Percentiles rank a stretch among this genome's conserved stretches.
These are phyloP conservation scores for Aspergillus steynii DNA, from an alignment of 495 filamentous ascomycete genomes.

Conservation along the genomic window DNA sequence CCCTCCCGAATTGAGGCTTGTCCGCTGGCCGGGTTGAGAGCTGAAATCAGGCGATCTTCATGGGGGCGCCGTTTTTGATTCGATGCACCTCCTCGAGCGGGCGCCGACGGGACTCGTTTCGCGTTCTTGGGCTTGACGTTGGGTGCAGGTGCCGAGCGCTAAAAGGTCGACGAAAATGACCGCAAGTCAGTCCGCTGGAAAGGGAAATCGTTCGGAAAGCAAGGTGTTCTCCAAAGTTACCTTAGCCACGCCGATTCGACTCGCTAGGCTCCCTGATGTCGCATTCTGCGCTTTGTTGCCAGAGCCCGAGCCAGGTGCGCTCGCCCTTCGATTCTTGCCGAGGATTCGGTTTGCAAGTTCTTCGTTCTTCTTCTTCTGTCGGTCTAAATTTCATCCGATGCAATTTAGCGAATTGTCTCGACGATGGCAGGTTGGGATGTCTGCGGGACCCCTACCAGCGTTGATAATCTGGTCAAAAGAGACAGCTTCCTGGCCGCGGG, in stretches of 20 bases:
- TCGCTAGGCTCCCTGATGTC: conserved; percentile 61
- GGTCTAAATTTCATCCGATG: conserved; percentile 44
- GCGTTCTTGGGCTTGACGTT: conserved; percentile 36
- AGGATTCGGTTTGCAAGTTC: conserved; percentile 71
- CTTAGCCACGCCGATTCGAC: conserved; percentile 74
- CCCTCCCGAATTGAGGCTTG: conserved; percentile 30
- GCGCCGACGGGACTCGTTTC: conserved; percentile 21
- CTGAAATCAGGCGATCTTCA: conserved; percentile 37
- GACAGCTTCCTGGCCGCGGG: conserved; percentile 47
- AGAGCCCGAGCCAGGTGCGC: conserved; percentile 52
- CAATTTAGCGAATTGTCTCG: neutral
- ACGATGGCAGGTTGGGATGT: neutral
- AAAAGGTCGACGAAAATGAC: conserved; percentile 6
- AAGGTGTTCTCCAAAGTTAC: conserved; percentile 35
- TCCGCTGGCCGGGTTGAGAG: conserved; percentile 29
- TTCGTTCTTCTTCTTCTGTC: conserved; percentile 69
- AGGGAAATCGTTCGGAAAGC: conserved; percentile 4
- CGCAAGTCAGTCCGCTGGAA: neutral
- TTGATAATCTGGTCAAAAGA: conserved; percentile 69
- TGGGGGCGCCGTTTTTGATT: conserved; percentile 38
- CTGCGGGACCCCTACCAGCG: conserved; percentile 45
- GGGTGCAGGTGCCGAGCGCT: conserved; percentile 45
- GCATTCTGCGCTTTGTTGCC: conserved; percentile 46
- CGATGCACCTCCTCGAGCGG: conserved; percentile 25
- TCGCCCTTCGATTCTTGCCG: conserved; percentile 60